phyloP scores from a whole-genome alignment of 2,329 filamentous ascomycete species.

The Botryotinia calthae region DNA sequence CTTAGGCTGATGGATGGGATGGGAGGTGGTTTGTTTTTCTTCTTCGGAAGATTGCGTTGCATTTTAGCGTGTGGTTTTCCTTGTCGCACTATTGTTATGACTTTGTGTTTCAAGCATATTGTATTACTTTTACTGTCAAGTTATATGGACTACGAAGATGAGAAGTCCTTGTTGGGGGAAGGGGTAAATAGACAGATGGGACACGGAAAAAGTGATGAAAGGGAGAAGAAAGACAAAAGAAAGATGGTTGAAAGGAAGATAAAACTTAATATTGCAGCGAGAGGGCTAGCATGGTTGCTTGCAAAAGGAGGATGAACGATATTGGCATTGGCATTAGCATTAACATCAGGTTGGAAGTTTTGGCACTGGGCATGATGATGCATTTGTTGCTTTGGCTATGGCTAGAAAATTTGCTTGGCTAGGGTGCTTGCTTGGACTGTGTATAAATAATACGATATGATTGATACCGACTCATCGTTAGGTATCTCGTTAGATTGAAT shows the following conservation, averaged over 20 bases:
- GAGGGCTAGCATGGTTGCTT: not conserved
- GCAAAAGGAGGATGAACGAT: not conserved
- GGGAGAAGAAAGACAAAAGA: too few species aligned
- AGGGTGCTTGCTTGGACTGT: not conserved
- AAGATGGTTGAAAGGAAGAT: not conserved
- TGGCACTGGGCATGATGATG: not conserved
- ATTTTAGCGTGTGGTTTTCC: not conserved
- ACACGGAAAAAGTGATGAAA: not conserved
- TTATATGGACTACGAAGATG: not conserved
- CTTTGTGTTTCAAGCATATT: not conserved
- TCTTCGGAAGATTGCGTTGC: not conserved
- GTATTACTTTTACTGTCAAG: not conserved
- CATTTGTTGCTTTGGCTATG: slow-evolving; percentile 10
- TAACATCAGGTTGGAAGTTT: not conserved
- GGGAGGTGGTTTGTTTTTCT: not conserved
- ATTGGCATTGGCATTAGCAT: not conserved
- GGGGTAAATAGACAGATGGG: not conserved
- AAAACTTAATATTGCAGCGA: not conserved
- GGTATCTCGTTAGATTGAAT: not conserved
- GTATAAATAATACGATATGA: not conserved
- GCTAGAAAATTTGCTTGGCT: slow-evolving; percentile 2
- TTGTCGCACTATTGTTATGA: not conserved
- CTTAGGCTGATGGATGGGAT: not conserved
- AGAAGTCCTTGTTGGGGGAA: not conserved
- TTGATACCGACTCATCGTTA: not conserved